Percentiles rank a stretch among this genome's conserved stretches.
phyloP scores from a whole-genome alignment of 164 flowering plant genomes.

The Vitis riparia region DNA sequence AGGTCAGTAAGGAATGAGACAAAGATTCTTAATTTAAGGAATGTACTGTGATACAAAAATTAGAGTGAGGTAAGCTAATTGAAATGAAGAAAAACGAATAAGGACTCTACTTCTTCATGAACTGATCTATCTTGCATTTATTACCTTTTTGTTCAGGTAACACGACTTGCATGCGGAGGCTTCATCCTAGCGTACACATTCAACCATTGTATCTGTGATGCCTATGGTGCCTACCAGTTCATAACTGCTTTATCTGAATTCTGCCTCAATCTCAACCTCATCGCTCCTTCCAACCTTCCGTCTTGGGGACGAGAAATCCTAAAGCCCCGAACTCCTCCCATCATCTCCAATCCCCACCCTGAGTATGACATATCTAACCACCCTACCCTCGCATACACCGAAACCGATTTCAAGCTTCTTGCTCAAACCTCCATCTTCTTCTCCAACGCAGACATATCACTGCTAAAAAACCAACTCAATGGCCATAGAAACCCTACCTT shows the following conservation, averaged over 20 bases:
- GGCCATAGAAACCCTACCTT: conserved; percentile 4
- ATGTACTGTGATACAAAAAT: no score
- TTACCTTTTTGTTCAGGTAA: conserved; percentile 9
- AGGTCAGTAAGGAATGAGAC: conserved; percentile 7
- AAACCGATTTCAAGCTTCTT: conserved; percentile 14
- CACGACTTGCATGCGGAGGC: conserved; percentile 19
- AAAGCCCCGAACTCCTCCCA: conserved; percentile 11
- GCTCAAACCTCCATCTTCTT: conserved; percentile 18
- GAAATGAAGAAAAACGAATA: no score
- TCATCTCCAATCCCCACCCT: conserved; percentile 9
- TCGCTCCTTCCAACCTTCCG: conserved; percentile 8
- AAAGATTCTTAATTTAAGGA: no score
- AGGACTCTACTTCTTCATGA: no score
- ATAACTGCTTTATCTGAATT: conserved; percentile 12
- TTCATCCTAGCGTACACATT: conserved; percentile 20
- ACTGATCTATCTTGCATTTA: no score
- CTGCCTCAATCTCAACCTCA: conserved; percentile 9
- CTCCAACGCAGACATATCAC: conserved; percentile 1
- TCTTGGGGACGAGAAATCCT: conserved; percentile 23
- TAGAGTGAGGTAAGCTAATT: no score
- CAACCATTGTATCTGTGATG: conserved; percentile 20
- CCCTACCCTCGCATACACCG: not conserved
- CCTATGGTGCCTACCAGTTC: conserved; percentile 9
- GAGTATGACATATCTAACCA: conserved; percentile 10
- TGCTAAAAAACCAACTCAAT: conserved; percentile 14